Evolutionary conservation across 768 basidiomycete species (phyloP), one percentile per base, ranked within the genome.

Genomic region (Leccinum variicolor): DNA sequence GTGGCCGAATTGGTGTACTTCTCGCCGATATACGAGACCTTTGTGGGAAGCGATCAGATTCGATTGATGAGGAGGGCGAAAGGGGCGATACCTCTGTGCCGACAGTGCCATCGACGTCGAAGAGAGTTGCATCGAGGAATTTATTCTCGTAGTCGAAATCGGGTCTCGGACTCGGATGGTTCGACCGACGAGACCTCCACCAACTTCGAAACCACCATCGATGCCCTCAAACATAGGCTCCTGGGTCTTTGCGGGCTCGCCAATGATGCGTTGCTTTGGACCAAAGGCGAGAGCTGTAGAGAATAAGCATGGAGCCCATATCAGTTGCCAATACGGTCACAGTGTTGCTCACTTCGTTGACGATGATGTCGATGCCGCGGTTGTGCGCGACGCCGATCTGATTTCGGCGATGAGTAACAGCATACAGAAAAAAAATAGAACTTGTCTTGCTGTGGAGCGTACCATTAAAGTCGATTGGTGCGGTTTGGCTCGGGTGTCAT

Each of bases 281-380:
- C 95, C 94, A 74, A 97, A 99, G 6, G 92, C 93, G 61, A 99
- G 84, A 96, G 69, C 95, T 97, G 66, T 2, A 7, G 11, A 56
- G 50, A 25, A 56, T 17, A 53, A 6, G 14, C 6, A 39, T 0
- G 3, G 14, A 26, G 25, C 25, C 25, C 25, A 26, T 26, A 26
- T 26, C 25, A 26, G 25, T 26, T 26, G 2, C 26, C 25, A 3
- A 69, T 61, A 98, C 94, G 96, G 25, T 26, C 25, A 26, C 25
- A 26, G 96, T 25, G 95, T 98, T 15, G 88, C 84, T 54, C 96
- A 95, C 94, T 73, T 99, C 96, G 74, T 99, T 99, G 59, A 86
- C 80, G 79, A 99, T 96, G 75, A 99, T 94, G 82, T 99, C 96
- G n/a, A n/a, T n/a, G n/a, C n/a, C n/a, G n/a, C n/a, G n/a, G n/a